A percentile compares a stretch with the other conserved stretches of the same genome.
phyloP scores from a whole-genome alignment of 208 protist species.

The Acanthamoeba lugdunensis region DNA sequence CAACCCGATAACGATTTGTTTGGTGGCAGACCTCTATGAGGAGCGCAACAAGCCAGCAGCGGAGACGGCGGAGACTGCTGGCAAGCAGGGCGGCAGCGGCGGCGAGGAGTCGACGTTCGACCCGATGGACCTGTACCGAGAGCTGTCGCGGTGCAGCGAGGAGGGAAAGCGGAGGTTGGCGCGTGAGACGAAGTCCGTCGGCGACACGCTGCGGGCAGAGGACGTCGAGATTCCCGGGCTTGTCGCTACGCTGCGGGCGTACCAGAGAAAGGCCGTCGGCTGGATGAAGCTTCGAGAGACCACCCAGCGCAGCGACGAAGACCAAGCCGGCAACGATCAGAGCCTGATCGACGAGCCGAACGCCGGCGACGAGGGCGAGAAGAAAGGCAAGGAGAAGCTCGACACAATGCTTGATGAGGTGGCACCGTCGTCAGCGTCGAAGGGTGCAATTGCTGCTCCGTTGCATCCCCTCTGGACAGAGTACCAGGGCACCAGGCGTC shows the following conservation, averaged over 20 bases:
- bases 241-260: slow-evolving; percentile 50
- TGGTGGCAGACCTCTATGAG: not conserved
- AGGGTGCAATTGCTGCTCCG: not conserved
- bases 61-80: not conserved
- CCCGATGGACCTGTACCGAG: slow-evolving; percentile 42
- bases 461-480: slow-evolving; percentile 33
- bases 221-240: not conserved
- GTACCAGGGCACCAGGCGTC: not conserved
- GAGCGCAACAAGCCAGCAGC: not conserved
- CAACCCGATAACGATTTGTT: not conserved
- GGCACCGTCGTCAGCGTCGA: not conserved
- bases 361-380: not conserved
- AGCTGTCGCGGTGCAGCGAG: slow-evolving; percentile 21
- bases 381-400: slow-evolving; percentile 48
- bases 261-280: slow-evolving; percentile 21
- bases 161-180: too few species aligned
- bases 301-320: not conserved
- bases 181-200: not conserved
- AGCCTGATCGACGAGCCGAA: not conserved
- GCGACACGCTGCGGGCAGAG: not conserved
- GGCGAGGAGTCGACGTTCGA: not conserved
- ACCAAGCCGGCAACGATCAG: not conserved
- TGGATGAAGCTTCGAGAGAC: slow-evolving; percentile 60
- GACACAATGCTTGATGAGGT: not conserved
- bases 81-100: not conserved